Evolutionary conservation across 1,139 yeast species (phyloP), one percentile per base, ranked within the genome.

Genomic region (Lodderomyces orthopsilosis): DNA sequence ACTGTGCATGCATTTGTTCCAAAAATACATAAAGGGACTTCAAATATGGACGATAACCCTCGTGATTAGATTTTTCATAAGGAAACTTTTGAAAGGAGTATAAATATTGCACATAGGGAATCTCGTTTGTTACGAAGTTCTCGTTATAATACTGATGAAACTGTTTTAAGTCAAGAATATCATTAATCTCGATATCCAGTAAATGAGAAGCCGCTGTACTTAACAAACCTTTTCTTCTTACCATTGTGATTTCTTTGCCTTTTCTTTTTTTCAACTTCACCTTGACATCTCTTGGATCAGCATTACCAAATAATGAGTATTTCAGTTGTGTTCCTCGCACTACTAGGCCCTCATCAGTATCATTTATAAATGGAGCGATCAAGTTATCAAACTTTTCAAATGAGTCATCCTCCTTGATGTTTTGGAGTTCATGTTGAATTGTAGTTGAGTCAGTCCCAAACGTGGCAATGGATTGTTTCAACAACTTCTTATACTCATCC

Each of bases 61-160:
- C 34, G 9, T 40, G 23, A 9, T 58, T 59, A 32, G 58, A 48
- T 2, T 55, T 61, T 10, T 43, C 46, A 9, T 62, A 58, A 1
- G 68, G 66, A 46, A 79, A 73, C 18, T 65, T 59, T 38, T 70
- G 67, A 52, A 83, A 71, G 3, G 57, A 53, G 32, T 65, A 66
- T 30, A 86, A 59, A 55, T 77, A 88, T 47, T 77, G 77, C 13
- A 72, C 56, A 49, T 84, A 83, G 0, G 79, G 56, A 19, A 65
- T 42, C n/a, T 48, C 44, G 4, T 63, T 45, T 6, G 61, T 59
- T 2, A 67, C 61, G 5, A 83, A 61, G 41, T 74, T 38, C 4
- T 37, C 17, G 36, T 77, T 57, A 75, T 83, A 86, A 22, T 50
- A 52, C 28, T 71, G 74, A 58, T 82, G 83, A 42, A 74, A 66